Evolutionary conservation across 2,329 filamentous ascomycete genomes (phyloP), one percentile per base, ranked within the genome.

Genomic region (Xylaria digitata): DNA sequence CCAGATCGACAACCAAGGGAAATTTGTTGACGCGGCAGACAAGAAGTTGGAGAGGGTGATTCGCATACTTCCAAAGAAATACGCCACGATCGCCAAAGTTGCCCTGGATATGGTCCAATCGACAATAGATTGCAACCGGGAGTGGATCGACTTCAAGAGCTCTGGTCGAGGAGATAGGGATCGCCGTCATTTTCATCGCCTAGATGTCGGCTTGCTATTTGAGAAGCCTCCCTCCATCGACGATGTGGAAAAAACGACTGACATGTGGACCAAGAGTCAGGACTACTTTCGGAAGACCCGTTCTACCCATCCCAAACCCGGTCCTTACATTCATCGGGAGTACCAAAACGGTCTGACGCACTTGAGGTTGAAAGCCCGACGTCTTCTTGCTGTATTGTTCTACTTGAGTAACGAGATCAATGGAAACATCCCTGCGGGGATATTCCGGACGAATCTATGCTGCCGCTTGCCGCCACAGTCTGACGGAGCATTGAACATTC

Each of bases 71-170:
- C 30, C 49, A 17, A 53, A 21, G 21, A 37, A 11, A n/a, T n/a
- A n/a, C n/a, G n/a, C n/a, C n/a, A n/a, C n/a, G n/a, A 53, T 53
- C 30, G 15, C 37, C 3, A 17, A 53, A 37, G 37, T 30, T 7
- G 49, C 7, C 6, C n/a, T 53, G n/a, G 49, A 53, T 13, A 53
- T 37, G 49, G 49, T 52, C 3, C 4, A 37, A 13, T 26, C 49
- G 3, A 37, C 30, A 17, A 53, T 53, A 30, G 11, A 53, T 21
- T 53, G 49, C 49, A 7, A 37, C 1, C 49, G 49, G 30, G 49
- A 53, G 11, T 53, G 30, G 49, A 30, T 53, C 1, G 30, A 53
- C 11, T 53, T 53, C 8, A 53, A 53, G n/a, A 53, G 30, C 30
- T 53, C 32, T 7, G 6, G n/a, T n/a, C 11, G 30, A 30, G 26